Base-by-base conservation (phyloP, 2,329 filamentous ascomycete genomes). In the Fusarium mangiferae region DNA sequence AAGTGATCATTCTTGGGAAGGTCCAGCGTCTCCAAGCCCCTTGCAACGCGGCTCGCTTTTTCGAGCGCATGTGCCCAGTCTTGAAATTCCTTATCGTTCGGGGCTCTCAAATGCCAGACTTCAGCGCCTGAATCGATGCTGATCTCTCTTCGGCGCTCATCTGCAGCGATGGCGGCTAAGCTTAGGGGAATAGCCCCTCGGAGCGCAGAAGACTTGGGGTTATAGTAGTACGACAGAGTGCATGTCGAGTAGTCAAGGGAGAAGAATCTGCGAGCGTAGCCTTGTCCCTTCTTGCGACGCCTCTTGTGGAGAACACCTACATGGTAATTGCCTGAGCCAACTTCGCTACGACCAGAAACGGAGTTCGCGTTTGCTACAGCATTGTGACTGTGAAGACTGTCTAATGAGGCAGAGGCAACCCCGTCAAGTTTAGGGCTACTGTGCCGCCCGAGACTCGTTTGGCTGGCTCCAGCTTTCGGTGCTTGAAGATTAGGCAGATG, bases 111-210 rank as follows among this genome's bases (percentile, higher is more conserved):
- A 84, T 98, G 96, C 96, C 96, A 99, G 33, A 99, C 91, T 82
- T 99, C 96, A 6, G 96, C 95, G 3, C 96, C 96, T 0, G 96
- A 98, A 81, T 99, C 96, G 65, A 99, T 96, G 46, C 93, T 97
- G 60, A 99, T 98, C 82, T 98, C 96, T 73, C 95, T 90, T 42
- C 93, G 91, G 78, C 93, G 91, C 81, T 96, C 94, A 80, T 98
- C 95, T 13, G 94, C 94, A 7, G 95, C 94, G 67, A 99, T 93
- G 9, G 94, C 96, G 22, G 96, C 96, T 58, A 99, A 85, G 33
- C 94, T 96, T 14, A 99, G 87, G 1, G 96, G 96, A 58, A 99
- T 96, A 13, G 96, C 95, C 24, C 96, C 96, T 68, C 96, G 91
- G 48, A 99, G 86, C 3, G 96, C 95, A 11, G 96, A 97, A 10